Evolutionary conservation across 2,329 filamentous ascomycete genomes (phyloP).

Genomic region (Aureobasidium vineae): DNA sequence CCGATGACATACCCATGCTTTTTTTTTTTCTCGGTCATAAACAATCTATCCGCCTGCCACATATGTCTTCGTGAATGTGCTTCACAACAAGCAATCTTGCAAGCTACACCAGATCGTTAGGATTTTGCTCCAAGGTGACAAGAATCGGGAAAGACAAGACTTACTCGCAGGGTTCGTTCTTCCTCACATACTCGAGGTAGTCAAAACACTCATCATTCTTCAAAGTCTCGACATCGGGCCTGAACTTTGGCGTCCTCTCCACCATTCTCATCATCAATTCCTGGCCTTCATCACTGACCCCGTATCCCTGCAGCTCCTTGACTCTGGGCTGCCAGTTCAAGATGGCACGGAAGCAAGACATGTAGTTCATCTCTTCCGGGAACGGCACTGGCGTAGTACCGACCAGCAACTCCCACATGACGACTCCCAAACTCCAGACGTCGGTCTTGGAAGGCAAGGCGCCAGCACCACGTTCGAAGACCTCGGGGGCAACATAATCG

Average conservation of each 20-base stretch:
- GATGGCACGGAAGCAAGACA: constrained; percentile 21
- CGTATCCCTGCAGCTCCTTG: constrained; percentile 1
- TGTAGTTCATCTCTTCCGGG: constrained; percentile 12
- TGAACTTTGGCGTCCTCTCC: constrained; percentile 6
- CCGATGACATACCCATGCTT: neutral
- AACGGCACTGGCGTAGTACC: constrained; percentile 72
- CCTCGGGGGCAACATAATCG: constrained; percentile 15
- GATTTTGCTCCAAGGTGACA: neutral
- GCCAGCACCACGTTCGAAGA: constrained; percentile 15
- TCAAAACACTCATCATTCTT: constrained; percentile 22
- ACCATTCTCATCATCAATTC: constrained; percentile 14
- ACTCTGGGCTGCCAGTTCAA: constrained; percentile 20
- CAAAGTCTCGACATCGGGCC: constrained; percentile 11
- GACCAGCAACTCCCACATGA: constrained; percentile 99
- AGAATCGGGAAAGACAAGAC: neutral
- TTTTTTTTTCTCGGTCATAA: neutral
- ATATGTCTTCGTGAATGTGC: neutral
- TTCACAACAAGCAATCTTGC: constrained; percentile 18
- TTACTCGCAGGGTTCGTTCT: constrained; percentile 25
- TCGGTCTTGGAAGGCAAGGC: constrained; percentile 11
- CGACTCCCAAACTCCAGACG: constrained; percentile 88
- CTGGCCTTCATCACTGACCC: constrained; percentile 17
- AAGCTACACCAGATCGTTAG: constrained; percentile 1
- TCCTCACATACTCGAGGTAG: constrained; percentile 18
- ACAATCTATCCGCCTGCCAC: neutral